Percentiles rank a stretch among this genome's conserved stretches.
Conservation (phyloP, 768 basidiomycete species). For the Amanita subjunquillea region DNA sequence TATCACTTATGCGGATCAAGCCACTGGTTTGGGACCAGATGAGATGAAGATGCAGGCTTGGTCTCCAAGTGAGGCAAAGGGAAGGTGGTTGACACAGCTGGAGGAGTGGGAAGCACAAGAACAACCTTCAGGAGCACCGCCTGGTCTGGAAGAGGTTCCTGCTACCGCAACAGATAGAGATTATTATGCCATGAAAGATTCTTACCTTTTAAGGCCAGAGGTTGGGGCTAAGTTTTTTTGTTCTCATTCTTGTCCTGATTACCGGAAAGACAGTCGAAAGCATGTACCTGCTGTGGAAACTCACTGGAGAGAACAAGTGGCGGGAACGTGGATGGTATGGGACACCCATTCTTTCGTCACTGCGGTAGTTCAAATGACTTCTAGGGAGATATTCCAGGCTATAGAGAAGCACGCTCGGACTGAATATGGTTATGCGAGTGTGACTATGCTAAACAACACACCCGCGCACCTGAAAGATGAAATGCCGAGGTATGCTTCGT, state of each 20-base stretch:
- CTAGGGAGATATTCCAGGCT: conserved; percentile 31
- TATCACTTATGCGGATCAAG: conserved; percentile 52
- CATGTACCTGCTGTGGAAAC: conserved; percentile 43
- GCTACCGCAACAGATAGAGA: conserved; percentile 21
- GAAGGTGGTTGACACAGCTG: conserved; percentile 28
- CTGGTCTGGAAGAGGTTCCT: conserved; percentile 12
- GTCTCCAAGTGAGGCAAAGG: conserved; percentile 5
- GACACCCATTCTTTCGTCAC: conserved; percentile 2
- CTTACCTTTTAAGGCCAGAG: conserved; percentile 41
- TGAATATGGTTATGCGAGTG: conserved; percentile 34
- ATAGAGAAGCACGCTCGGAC: conserved; percentile 38
- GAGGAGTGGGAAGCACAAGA: conserved; percentile 32
- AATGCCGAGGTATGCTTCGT: conserved; percentile 39
- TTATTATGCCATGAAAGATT: conserved; percentile 21
- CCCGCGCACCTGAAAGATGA: conserved; percentile 26
- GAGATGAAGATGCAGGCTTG: conserved; percentile 25
- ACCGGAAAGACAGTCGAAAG: conserved; percentile 35
- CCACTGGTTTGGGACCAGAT: conserved; percentile 57
- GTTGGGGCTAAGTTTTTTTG: conserved; percentile 16
- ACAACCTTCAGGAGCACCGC: conserved; percentile 14
- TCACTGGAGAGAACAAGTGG: conserved; percentile 40
- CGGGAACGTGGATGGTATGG: conserved; percentile 39
- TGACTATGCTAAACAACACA: conserved; percentile 24
- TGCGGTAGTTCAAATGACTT: neutral
- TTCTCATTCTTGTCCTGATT: neutral